These are phyloP conservation scores for Teunomyces cretensis DNA, from an alignment of 805 yeast species.

Conservation along the genomic window DNA sequence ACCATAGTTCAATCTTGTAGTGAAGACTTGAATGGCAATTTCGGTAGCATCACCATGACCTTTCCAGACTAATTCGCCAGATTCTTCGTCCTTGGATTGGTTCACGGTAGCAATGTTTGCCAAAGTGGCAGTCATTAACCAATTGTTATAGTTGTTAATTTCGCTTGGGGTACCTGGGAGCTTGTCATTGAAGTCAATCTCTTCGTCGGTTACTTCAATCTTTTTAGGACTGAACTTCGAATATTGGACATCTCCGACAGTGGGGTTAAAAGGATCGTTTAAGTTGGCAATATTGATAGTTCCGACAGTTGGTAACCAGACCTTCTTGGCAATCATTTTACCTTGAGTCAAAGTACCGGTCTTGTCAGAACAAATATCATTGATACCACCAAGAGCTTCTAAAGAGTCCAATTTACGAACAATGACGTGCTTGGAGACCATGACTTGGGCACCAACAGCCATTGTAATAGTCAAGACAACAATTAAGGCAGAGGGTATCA, in stretches of 20 bases:
- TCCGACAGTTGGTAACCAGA: conserved; percentile 68
- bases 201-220: conserved; percentile 37
- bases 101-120: conserved; percentile 77
- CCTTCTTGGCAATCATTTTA: conserved; percentile 69
- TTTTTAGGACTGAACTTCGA: conserved; percentile 35
- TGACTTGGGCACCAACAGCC: conserved; percentile 77
- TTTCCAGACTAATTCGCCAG: conserved; percentile 55
- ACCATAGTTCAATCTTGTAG: conserved; percentile 53
- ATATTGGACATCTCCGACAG: conserved; percentile 48
- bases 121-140: conserved; percentile 67
- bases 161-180: conserved; percentile 17
- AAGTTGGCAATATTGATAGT: conserved; percentile 54
- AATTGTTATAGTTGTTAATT: conserved; percentile 38
- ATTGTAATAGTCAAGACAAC: conserved; percentile 83
- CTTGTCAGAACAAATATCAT: conserved; percentile 79
- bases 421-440: conserved; percentile 69
- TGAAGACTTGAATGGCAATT: conserved; percentile 80
- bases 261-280: conserved; percentile 64
- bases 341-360: conserved; percentile 84
- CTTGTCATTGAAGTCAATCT: conserved; percentile 24
- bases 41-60: conserved; percentile 91
- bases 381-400: conserved; percentile 77
- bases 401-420: conserved; percentile 75
- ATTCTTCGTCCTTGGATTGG: conserved; percentile 41
- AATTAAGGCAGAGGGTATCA: conserved; percentile 79